phyloP scores from a whole-genome alignment of 176 grass and related monocot species.

The Oryza glaberrima region DNA sequence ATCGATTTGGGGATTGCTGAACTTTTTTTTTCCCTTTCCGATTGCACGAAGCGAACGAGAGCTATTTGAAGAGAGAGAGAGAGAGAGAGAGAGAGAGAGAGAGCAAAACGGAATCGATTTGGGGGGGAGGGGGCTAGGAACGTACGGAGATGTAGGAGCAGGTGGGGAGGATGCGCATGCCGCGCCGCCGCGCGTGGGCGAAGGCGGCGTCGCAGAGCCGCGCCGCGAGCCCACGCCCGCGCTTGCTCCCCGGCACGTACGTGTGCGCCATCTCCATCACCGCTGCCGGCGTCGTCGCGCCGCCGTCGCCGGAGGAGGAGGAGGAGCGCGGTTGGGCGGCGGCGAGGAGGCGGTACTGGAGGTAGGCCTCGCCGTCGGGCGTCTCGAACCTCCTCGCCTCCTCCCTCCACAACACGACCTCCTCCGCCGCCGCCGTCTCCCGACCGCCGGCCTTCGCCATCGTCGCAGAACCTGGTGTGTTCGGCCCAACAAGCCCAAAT shows the following conservation, averaged over 20 bases:
- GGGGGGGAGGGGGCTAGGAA: not conserved
- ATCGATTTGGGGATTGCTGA: too few relatives aligned
- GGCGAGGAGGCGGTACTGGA: slow-evolving; percentile 62
- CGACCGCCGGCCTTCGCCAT: slow-evolving; percentile 32
- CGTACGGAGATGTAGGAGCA: slow-evolving; percentile 85
- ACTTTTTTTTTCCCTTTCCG: too few relatives aligned
- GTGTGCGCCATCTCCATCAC: slow-evolving; percentile 92
- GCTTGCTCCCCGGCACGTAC: slow-evolving; percentile 82
- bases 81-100: too few relatives aligned
- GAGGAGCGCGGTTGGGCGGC: not conserved
- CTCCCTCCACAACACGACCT: slow-evolving; percentile 68
- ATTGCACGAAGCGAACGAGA: not conserved
- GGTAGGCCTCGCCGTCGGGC: slow-evolving; percentile 67
- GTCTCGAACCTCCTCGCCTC: slow-evolving; percentile 65
- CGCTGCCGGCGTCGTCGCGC: slow-evolving; percentile 24
- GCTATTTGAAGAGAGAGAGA: too few relatives aligned
- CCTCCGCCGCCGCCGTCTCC: not conserved
- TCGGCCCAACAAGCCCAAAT: too few relatives aligned
- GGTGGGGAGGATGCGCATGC: slow-evolving; percentile 69
- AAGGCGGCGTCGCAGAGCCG: slow-evolving; percentile 81
- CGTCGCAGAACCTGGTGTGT: too few relatives aligned
- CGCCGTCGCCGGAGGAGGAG: not conserved
- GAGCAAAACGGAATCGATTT: not conserved
- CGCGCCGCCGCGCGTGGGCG: slow-evolving; percentile 47
- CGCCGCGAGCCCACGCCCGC: slow-evolving; percentile 71